Percentiles rank a stretch among this genome's conserved stretches.
phyloP scores from a whole-genome alignment of 2,329 filamentous ascomycete species.

The Diaporthe batatas region DNA sequence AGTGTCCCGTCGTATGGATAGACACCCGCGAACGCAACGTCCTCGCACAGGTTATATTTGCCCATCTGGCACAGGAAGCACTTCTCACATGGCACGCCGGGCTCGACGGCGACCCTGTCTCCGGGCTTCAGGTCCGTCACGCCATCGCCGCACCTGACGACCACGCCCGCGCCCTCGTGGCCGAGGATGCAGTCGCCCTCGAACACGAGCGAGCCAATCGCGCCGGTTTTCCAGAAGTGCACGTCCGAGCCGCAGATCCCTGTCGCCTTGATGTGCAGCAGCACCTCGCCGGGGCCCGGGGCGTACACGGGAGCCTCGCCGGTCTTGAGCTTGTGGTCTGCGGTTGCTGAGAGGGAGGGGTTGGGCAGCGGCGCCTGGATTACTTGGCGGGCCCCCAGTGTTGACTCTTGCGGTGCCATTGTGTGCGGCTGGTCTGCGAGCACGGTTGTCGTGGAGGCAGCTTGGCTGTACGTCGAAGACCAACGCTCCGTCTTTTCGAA shows the following conservation, averaged over 20 bases:
- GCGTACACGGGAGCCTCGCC: slow-evolving; percentile 69
- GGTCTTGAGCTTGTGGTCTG: slow-evolving; percentile 69
- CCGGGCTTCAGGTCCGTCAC: slow-evolving; percentile 66
- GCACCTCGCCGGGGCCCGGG: slow-evolving; percentile 66
- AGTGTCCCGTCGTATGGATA: slow-evolving; percentile 73
- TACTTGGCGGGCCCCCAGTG: slow-evolving; percentile 41
- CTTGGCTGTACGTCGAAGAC: background rate
- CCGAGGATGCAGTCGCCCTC: slow-evolving; percentile 75
- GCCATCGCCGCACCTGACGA: slow-evolving; percentile 68
- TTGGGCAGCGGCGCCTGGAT: slow-evolving; percentile 54
- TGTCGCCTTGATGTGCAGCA: slow-evolving; percentile 73
- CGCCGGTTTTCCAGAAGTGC: slow-evolving; percentile 76
- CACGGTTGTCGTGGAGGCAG: background rate
- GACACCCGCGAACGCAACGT: slow-evolving; percentile 72
- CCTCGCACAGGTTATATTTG: slow-evolving; percentile 74
- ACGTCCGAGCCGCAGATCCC: slow-evolving; percentile 78
- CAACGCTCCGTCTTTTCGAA: background rate
- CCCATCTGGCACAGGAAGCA: slow-evolving; percentile 72
- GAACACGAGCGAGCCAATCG: slow-evolving; percentile 73
- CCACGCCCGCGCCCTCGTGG: slow-evolving; percentile 73
- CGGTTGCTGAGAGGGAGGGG: slow-evolving; percentile 70
- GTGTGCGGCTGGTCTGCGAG: background rate
- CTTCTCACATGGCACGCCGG: slow-evolving; percentile 72
- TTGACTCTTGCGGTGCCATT: slow-evolving; percentile 4
- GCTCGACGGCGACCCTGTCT: slow-evolving; percentile 76